Evolutionary conservation across 345 rosid genomes (phyloP), one percentile per base, ranked within the genome.

Genomic region (Eucalyptus erythrocorys): DNA sequence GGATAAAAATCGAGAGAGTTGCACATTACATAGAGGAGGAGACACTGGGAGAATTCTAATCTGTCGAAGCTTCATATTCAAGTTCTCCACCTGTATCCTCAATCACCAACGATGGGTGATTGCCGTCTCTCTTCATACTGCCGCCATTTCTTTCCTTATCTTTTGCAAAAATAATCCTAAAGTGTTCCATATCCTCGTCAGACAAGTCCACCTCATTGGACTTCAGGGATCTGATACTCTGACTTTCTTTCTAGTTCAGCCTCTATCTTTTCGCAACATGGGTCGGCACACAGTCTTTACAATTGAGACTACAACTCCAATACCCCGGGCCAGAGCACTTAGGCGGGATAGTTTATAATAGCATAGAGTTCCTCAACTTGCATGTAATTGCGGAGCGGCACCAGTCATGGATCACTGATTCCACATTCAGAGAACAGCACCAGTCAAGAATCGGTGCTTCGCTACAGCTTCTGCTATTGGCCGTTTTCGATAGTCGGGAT

Each of bases 391-490:
- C 1, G 2, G 84, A 76, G 47, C 47, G 5, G 84, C 84, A 40
- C 84, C 30, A 40, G 84, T 76, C 30, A 22, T 40, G 84, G 6
- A 1, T 37, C 47, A 3, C 27, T 21, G 84, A 76, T 76, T 76
- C 61, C 42, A 43, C 22, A 37, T 26, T 95, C 94, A 94, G 43
- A 89, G 90, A 45, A 91, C 89, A 87, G 92, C 89, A 55, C 91
- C 91, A 14, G 89, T 94, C 91, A 96, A 64, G 93, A 97, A 97
- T 34, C 93, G 95, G 89, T 97, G 99, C 87, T 89, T 94, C 40
- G 94, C 92, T 57, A 96, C 94, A 88, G 99, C 96, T 89, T 96
- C 95, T 64, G 98, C 99, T 86, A 89, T 90, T 76, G 99, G 99
- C 19, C 99, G 94, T 66, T 97, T 95, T 51, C 94, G 92, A 79